Percentiles rank a stretch among this genome's conserved stretches.
These are phyloP conservation scores for Aspergillus ellipticus DNA, from an alignment of 495 filamentous ascomycete genomes.

Conservation along the genomic window DNA sequence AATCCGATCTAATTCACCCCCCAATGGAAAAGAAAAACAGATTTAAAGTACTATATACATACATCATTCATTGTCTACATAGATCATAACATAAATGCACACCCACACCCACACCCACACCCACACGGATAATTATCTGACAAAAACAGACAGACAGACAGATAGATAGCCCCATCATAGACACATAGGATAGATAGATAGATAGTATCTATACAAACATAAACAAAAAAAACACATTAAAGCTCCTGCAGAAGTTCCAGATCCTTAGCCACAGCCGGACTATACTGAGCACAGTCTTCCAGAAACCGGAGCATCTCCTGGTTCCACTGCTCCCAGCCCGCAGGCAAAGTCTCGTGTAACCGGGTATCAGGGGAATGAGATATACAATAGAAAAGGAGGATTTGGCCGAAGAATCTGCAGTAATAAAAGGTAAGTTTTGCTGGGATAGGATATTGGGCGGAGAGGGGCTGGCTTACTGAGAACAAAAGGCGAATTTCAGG, in stretches of 20 bases:
- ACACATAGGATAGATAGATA: too few relatives aligned
- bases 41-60: too few relatives aligned
- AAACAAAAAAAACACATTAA: constrained; percentile 11
- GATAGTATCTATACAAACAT: too few relatives aligned
- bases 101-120: too few relatives aligned
- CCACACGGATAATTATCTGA: too few relatives aligned
- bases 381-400: constrained; percentile 46
- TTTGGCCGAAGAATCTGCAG: constrained; percentile 44
- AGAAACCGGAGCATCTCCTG: constrained; percentile 44
- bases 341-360: constrained; percentile 35
- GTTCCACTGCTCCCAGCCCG: constrained; percentile 45
- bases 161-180: too few relatives aligned
- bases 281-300: constrained; percentile 38
- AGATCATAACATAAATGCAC: too few relatives aligned
- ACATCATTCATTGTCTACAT: too few relatives aligned
- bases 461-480: constrained; percentile 31
- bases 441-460: not conserved
- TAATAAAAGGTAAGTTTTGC: not conserved
- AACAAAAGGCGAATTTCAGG: constrained; percentile 47
- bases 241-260: constrained; percentile 38
- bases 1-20: too few relatives aligned
- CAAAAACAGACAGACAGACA: too few relatives aligned
- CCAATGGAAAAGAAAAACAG: too few relatives aligned
- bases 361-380: constrained; percentile 37
- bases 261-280: constrained; percentile 44